Evolutionary conservation across 139 green algal genomes (phyloP).

Genomic region (Chlorella vulgaris): DNA sequence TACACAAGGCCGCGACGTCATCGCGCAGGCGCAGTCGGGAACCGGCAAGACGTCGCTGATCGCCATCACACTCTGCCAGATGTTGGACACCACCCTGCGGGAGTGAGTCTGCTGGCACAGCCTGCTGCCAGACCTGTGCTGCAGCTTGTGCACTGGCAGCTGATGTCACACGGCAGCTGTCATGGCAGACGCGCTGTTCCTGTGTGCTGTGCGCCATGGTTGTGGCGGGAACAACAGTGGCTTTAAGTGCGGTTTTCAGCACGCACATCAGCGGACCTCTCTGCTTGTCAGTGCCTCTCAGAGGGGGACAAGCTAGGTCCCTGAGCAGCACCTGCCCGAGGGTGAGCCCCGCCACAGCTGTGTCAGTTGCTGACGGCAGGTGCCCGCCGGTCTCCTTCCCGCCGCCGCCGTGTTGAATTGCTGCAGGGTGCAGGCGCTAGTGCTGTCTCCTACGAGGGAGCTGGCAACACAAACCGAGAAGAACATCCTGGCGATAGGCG

Average conservation of each 20-base stretch:
- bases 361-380: not conserved
- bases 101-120: slow-evolving; percentile 41
- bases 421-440: slow-evolving; percentile 72
- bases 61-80: slow-evolving; percentile 87
- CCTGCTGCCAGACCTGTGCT: not conserved
- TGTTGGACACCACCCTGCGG: slow-evolving; percentile 73
- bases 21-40: slow-evolving; percentile 97
- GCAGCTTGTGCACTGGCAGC: not conserved
- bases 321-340: too few species aligned
- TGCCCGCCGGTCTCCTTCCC: not conserved
- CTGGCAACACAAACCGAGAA: slow-evolving; percentile 97
- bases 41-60: slow-evolving; percentile 99
- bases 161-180: not conserved
- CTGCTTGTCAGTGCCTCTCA: too few species aligned
- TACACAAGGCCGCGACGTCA: slow-evolving; percentile 88
- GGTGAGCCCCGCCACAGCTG: too few species aligned
- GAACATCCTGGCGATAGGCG: slow-evolving; percentile 88
- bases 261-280: not conserved
- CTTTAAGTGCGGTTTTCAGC: too few species aligned
- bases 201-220: too few species aligned
- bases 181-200: too few species aligned
- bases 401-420: not conserved
- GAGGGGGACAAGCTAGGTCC: too few species aligned
- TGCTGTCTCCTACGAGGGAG: slow-evolving; percentile 97
- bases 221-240: too few species aligned